Evolutionary conservation across 306 rosid genomes (phyloP).

Genomic region (Rubus parviflorus): DNA sequence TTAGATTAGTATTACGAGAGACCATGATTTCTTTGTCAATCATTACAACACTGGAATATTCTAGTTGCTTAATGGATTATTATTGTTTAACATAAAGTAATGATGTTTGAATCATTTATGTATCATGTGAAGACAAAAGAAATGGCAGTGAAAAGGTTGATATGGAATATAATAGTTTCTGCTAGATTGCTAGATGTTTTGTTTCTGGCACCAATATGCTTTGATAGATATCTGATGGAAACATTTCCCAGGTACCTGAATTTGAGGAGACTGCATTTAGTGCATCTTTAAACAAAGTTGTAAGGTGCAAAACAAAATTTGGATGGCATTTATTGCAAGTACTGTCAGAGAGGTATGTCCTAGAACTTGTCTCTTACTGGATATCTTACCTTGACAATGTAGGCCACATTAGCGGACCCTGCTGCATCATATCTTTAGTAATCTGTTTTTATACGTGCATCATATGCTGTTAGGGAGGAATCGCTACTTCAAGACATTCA

Average conservation of each 20-base stretch:
- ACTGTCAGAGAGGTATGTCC: constrained; percentile 43
- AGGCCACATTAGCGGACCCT: too few species aligned
- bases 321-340: constrained; percentile 97
- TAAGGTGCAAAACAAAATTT: constrained; percentile 83
- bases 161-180: constrained; percentile 1
- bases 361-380: constrained; percentile 16
- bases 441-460: constrained; percentile 42
- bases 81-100: not conserved
- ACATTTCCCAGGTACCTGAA: constrained; percentile 74
- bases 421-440: too few species aligned
- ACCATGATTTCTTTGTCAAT: not conserved
- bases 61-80: not conserved
- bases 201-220: constrained; percentile 16
- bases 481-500: constrained; percentile 68
- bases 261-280: constrained; percentile 93
- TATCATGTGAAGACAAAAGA: not conserved
- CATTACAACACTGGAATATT: not conserved
- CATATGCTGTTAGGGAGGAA: constrained; percentile 61
- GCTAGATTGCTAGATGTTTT: not conserved
- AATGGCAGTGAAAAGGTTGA: not conserved
- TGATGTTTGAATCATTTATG: not conserved
- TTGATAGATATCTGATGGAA: constrained; percentile 28
- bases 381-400: constrained; percentile 25
- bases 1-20: not conserved
- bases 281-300: constrained; percentile 86